These are phyloP conservation scores for Rosa rugosa DNA, from an alignment of 306 rosid species.

Conservation along the genomic window DNA sequence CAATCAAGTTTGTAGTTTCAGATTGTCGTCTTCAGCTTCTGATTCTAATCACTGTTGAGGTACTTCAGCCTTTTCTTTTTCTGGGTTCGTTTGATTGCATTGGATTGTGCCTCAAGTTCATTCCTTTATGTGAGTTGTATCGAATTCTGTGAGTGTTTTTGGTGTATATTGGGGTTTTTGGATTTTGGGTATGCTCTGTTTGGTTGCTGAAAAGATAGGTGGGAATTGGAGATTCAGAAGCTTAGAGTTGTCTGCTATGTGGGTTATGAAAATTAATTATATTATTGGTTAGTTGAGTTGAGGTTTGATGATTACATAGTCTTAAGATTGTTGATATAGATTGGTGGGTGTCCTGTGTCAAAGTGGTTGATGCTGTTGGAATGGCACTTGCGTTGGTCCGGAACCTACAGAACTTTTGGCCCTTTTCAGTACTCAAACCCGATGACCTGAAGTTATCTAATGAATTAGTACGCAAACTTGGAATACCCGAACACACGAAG, in stretches of 20 bases:
- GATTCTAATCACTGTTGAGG: neutral
- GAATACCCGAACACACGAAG: conserved; percentile 56
- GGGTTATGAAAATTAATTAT: conserved; percentile 1
- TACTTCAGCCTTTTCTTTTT: neutral
- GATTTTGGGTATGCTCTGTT: neutral
- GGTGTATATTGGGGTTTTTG: neutral
- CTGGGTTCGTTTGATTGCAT: neutral
- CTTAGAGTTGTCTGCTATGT: conserved; percentile 1
- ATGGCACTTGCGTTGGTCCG: conserved; percentile 55
- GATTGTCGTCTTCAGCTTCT: conserved; percentile 4
- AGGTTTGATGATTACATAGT: neutral
- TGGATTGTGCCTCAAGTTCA: neutral
- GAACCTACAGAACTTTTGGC: conserved; percentile 67
- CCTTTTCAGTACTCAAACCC: conserved; percentile 45
- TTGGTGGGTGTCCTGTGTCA: conserved; percentile 6
- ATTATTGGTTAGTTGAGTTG: neutral
- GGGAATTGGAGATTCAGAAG: conserved; percentile 6
- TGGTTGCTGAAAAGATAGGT: neutral
- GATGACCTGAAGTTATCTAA: conserved; percentile 54
- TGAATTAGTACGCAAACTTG: conserved; percentile 51
- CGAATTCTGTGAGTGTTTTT: neutral
- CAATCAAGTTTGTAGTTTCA: neutral
- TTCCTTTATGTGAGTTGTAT: neutral
- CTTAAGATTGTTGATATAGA: neutral
- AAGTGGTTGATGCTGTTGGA: conserved; percentile 18